A percentile compares a stretch with the other conserved stretches of the same genome.
These are phyloP conservation scores for Cadophora luteo-olivacea DNA, from an alignment of 2,329 filamentous ascomycete species.

Conservation along the genomic window DNA sequence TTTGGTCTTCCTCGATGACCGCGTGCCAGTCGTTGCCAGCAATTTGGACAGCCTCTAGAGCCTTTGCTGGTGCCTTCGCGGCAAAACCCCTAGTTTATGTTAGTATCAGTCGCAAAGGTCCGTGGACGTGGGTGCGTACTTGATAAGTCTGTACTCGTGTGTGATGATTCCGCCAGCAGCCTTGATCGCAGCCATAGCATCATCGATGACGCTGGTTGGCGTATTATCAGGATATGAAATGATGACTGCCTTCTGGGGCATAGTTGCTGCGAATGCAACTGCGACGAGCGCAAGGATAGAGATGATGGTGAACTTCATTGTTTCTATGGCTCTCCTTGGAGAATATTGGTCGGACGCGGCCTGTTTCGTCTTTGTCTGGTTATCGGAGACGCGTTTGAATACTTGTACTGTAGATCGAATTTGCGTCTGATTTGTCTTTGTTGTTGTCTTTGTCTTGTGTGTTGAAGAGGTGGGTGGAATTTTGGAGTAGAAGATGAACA, in stretches of 20 bases:
- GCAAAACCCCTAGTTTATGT: constrained; percentile 71
- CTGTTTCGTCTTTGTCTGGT: neutral
- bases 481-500: neutral
- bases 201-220: constrained; percentile 69
- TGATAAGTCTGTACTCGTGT: constrained; percentile 73
- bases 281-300: constrained; percentile 63
- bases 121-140: constrained; percentile 56
- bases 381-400: neutral
- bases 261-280: constrained; percentile 62
- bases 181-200: constrained; percentile 74
- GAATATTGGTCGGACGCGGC: neutral
- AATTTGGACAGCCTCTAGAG: constrained; percentile 70
- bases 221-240: constrained; percentile 75
- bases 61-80: constrained; percentile 72
- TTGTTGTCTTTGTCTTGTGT: neutral
- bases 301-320: constrained; percentile 69
- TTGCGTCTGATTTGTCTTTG: neutral
- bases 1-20: constrained; percentile 78
- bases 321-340: constrained; percentile 1
- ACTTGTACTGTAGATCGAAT: neutral
- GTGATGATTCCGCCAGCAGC: constrained; percentile 78
- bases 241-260: constrained; percentile 73
- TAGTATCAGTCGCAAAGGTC: neutral
- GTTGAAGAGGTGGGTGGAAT: neutral
- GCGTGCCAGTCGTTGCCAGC: constrained; percentile 67